Conservation (phyloP, 2,329 filamentous ascomycete genomes). For the Chaetomiaceae sp. region DNA sequence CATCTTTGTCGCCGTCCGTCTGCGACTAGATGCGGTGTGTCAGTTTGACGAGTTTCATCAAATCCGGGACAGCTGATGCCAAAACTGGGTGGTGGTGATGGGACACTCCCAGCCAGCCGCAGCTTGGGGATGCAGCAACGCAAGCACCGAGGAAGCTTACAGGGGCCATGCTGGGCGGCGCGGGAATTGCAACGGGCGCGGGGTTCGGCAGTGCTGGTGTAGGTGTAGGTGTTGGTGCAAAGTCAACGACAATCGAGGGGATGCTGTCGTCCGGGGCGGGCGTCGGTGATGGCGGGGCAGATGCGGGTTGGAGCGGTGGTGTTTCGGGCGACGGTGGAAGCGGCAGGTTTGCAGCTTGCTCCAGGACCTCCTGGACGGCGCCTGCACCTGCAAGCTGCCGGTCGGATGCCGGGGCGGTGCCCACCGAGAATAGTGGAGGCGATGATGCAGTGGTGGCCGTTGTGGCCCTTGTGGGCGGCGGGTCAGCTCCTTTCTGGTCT, state of each 20-base stretch:
- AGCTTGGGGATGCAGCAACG: not conserved
- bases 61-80: not conserved
- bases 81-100: not conserved
- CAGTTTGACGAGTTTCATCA: not conserved
- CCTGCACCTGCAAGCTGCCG: conserved; percentile 28
- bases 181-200: conserved; percentile 22
- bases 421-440: conserved; percentile 23
- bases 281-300: conserved; percentile 15
- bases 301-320: conserved; percentile 16
- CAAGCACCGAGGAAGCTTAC: conserved; percentile 38
- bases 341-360: conserved; percentile 28
- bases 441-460: conserved; percentile 25
- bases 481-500: not conserved
- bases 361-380: conserved; percentile 16
- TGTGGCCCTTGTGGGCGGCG: conserved; percentile 5
- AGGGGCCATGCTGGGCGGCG: conserved; percentile 48
- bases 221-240: conserved; percentile 31
- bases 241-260: conserved; percentile 23
- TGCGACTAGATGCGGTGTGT: conserved; percentile 14
- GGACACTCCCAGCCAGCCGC: not conserved
- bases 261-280: conserved; percentile 5
- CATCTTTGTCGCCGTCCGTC: conserved; percentile 35
- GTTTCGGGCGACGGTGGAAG: conserved; percentile 25
- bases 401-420: conserved; percentile 25
- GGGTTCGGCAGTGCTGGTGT: conserved; percentile 28